phyloP scores from a whole-genome alignment of 192 early-diverging fungal species.

The Allomyces macrogynus region DNA sequence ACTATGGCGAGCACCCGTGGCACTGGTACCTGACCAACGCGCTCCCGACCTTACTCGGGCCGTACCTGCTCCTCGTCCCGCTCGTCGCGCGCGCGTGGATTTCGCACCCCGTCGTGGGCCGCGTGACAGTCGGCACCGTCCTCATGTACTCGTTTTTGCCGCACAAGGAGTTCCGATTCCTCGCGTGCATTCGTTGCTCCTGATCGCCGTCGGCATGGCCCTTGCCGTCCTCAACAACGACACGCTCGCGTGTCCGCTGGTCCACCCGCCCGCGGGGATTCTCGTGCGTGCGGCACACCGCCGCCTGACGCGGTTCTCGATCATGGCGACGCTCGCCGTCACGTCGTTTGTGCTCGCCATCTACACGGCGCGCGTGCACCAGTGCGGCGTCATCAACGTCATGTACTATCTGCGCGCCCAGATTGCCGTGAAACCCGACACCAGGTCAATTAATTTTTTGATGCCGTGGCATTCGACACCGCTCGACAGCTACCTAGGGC shows the following conservation, averaged over 20 bases:
- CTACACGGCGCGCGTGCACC: slow-evolving; percentile 63
- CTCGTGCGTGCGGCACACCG: slow-evolving; percentile 7
- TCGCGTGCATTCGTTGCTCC: slow-evolving; percentile 54
- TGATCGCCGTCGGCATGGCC: slow-evolving; percentile 18
- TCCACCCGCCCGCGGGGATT: not conserved
- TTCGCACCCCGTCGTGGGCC: too few relatives aligned
- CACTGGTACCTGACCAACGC: slow-evolving; percentile 81
- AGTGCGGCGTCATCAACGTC: slow-evolving; percentile 80
- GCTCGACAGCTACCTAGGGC: slow-evolving; percentile 66
- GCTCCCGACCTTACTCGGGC: slow-evolving; percentile 52
- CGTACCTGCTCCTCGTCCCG: slow-evolving; percentile 45
- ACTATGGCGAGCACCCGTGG: slow-evolving; percentile 81
- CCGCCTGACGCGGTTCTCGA: slow-evolving; percentile 7
- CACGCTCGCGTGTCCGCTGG: not conserved
- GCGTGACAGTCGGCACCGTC: slow-evolving; percentile 18
- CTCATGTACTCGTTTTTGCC: slow-evolving; percentile 49
- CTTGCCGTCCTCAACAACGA: slow-evolving; percentile 3
- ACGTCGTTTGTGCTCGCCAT: slow-evolving; percentile 19
- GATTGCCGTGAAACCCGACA: slow-evolving; percentile 2
- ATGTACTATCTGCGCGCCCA: slow-evolving; percentile 46
- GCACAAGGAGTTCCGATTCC: slow-evolving; percentile 92
- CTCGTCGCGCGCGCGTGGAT: slow-evolving; percentile 13
- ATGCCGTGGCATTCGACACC: slow-evolving; percentile 99
- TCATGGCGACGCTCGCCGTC: slow-evolving; percentile 13
- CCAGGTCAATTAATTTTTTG: slow-evolving; percentile 39